Percentiles rank a stretch among this genome's conserved stretches.
Conservation (phyloP, 2,329 filamentous ascomycete species). For the Cyphellophora attinorum region DNA sequence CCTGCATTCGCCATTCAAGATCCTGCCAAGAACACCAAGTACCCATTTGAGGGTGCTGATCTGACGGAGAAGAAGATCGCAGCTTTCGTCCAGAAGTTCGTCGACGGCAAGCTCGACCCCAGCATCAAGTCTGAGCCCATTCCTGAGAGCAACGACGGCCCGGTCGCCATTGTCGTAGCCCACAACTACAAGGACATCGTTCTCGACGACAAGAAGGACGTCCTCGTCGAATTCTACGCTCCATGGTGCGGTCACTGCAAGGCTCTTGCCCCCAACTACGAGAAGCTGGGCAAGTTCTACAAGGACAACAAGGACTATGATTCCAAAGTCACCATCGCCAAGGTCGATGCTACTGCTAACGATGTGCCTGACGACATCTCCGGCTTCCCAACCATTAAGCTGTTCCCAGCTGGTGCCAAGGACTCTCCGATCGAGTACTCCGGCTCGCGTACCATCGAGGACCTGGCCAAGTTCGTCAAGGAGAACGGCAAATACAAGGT, state of each 20-base stretch:
- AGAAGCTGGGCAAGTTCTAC: slow-evolving; percentile 52
- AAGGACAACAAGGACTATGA: slow-evolving; percentile 37
- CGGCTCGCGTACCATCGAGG: slow-evolving; percentile 80
- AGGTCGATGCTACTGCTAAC: slow-evolving; percentile 93
- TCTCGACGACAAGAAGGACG: slow-evolving; percentile 89
- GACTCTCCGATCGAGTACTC: slow-evolving; percentile 73
- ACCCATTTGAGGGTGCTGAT: slow-evolving; percentile 76
- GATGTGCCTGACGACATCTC: slow-evolving; percentile 94
- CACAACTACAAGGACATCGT: slow-evolving; percentile 90
- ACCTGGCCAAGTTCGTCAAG: slow-evolving; percentile 83
- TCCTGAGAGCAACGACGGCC: slow-evolving; percentile 83
- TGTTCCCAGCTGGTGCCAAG: slow-evolving; percentile 88
- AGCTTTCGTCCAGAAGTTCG: slow-evolving; percentile 77
- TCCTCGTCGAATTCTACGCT: slow-evolving; percentile 96
- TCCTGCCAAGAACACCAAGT: slow-evolving; percentile 91
- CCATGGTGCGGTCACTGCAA: slow-evolving; percentile 71
- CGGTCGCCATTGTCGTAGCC: slow-evolving; percentile 81
- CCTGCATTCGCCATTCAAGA: slow-evolving; percentile 97
- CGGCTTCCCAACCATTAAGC: slow-evolving; percentile 98
- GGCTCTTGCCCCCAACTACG: slow-evolving; percentile 58
- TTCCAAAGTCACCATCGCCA: slow-evolving; percentile 60
- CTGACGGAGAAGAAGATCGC: slow-evolving; percentile 65
- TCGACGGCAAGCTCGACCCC: slow-evolving; percentile 78
- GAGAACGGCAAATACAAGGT: slow-evolving; percentile 90
- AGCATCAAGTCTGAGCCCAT: slow-evolving; percentile 98